phyloP scores from a whole-genome alignment of 2,329 filamentous ascomycete genomes.

The Mollisiaceae sp. region DNA sequence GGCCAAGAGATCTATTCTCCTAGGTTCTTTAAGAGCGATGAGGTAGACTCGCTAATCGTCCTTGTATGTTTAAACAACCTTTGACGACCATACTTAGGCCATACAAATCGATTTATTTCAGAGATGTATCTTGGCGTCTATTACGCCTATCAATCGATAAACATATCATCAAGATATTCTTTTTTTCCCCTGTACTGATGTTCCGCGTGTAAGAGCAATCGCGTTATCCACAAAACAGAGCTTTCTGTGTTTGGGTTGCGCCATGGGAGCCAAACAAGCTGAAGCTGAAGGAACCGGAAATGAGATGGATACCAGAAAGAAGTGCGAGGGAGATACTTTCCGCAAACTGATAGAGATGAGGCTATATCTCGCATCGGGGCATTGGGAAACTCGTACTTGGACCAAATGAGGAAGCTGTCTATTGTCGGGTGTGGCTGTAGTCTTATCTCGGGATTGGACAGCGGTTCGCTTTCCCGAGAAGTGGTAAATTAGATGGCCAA shows the following conservation, averaged over 20 bases:
- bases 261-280: background rate
- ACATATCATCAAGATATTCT: background rate
- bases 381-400: background rate
- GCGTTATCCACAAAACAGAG: background rate
- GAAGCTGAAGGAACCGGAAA: conserved; percentile 1
- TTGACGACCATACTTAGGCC: background rate
- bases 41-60: background rate
- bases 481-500: background rate
- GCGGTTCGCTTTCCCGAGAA: background rate
- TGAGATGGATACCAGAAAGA: background rate
- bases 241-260: background rate
- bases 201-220: background rate
- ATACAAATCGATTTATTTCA: background rate
- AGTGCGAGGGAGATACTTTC: background rate
- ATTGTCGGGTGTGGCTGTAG: background rate
- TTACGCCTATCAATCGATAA: background rate
- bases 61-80: background rate
- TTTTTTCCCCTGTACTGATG: background rate
- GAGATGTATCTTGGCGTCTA: background rate
- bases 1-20: background rate
- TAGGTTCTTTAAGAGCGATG: background rate
- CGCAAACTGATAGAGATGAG: background rate
- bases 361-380: background rate
- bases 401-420: background rate
- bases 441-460: conserved; percentile 2